Conservation (phyloP, 495 filamentous ascomycete species). For the Tuber brumale region DNA sequence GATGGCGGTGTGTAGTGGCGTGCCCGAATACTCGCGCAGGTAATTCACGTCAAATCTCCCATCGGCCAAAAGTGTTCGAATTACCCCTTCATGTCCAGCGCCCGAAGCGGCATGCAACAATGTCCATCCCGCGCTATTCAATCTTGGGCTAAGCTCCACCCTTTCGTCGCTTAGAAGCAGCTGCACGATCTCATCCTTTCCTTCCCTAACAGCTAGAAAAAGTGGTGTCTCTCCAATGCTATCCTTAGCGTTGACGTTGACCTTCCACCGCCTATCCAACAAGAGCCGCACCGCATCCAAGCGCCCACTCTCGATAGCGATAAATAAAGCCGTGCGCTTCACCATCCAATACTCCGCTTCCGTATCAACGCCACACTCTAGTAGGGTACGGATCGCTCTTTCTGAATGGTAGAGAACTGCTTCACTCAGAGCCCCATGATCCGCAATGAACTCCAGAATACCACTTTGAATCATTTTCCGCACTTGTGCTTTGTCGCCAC, state of each 20-base stretch:
- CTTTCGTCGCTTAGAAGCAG: constrained; percentile 1
- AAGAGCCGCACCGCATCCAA: constrained; percentile 1
- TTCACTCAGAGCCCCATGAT: not conserved
- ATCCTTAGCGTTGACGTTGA: constrained; percentile 1
- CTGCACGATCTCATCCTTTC: not conserved
- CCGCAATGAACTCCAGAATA: not conserved
- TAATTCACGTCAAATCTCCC: not conserved
- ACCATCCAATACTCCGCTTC: constrained; percentile 2
- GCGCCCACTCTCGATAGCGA: constrained; percentile 3
- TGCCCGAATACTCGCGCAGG: not conserved
- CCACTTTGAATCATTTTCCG: not conserved
- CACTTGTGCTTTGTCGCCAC: not conserved
- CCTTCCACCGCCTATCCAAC: not conserved
- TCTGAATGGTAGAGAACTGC: not conserved
- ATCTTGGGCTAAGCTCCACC: not conserved
- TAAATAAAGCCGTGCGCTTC: not conserved
- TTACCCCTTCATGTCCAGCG: not conserved
- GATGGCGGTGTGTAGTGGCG: not conserved
- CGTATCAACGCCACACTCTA: not conserved
- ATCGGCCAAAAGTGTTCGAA: not conserved
- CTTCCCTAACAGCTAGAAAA: constrained; percentile 2
- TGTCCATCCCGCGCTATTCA: not conserved
- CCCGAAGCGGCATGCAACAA: not conserved
- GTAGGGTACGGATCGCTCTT: not conserved
- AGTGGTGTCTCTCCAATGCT: constrained; percentile 1